These are phyloP conservation scores for Cladorrhinum samala DNA, from an alignment of 495 filamentous ascomycete species.

Conservation along the genomic window DNA sequence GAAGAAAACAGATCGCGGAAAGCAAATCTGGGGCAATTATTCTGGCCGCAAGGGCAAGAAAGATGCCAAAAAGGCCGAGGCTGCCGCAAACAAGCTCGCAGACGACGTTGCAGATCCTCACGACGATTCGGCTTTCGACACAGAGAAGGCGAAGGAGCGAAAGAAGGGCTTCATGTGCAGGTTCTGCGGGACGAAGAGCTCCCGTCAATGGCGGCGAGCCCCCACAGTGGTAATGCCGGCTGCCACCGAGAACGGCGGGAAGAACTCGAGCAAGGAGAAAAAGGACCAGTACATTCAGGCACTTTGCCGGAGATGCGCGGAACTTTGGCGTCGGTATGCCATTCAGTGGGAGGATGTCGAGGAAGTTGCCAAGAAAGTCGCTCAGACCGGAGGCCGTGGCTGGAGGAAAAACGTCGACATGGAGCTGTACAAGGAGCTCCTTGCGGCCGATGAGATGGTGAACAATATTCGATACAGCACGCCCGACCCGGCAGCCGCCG, in stretches of 20 bases:
- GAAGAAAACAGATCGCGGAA: constrained; percentile 89
- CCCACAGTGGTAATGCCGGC: constrained; percentile 71
- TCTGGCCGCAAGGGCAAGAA: constrained; percentile 84
- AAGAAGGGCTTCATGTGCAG: constrained; percentile 91
- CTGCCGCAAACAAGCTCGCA: constrained; percentile 63
- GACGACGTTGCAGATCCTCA: constrained; percentile 90
- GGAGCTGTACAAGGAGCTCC: constrained; percentile 77
- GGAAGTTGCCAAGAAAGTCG: constrained; percentile 85
- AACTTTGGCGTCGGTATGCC: constrained; percentile 88
- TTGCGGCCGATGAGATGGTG: constrained; percentile 45
- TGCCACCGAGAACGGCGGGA: constrained; percentile 58
- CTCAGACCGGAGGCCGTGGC: constrained; percentile 71
- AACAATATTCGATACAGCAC: constrained; percentile 36
- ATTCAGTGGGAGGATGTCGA: constrained; percentile 96
- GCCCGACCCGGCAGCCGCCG: constrained; percentile 35
- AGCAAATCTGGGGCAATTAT: constrained; percentile 83
- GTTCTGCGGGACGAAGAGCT: constrained; percentile 73
- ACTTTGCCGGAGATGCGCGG: constrained; percentile 82
- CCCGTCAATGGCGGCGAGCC: constrained; percentile 87
- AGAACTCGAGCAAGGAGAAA: constrained; percentile 63
- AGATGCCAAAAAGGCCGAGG: constrained; percentile 60
- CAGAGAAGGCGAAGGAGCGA: constrained; percentile 68
- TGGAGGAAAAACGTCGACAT: constrained; percentile 88
- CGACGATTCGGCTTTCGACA: constrained; percentile 96
- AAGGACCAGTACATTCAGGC: constrained; percentile 69